Base-by-base conservation (phyloP, 495 filamentous ascomycete genomes). In the Annulohypoxylon stygium region DNA sequence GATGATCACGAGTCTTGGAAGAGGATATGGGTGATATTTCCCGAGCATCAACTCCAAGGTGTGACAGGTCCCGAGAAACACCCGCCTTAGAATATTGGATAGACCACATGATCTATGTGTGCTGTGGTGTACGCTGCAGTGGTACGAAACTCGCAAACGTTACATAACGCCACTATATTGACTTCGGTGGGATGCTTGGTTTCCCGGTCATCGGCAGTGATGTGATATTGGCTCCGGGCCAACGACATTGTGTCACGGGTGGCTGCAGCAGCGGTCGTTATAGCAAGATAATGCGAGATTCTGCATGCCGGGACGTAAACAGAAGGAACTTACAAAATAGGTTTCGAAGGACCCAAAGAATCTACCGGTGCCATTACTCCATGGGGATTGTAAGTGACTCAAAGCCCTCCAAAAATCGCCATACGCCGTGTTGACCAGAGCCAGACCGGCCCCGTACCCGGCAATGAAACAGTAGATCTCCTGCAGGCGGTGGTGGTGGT, bases 391-490 rank as follows among this genome's bases (percentile, higher is more conserved):
- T 23, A 23, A 36, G 57, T 37, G 36, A 62, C 55, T 57, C 20
- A 47, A 57, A 53, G 55, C 18, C 4, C 61, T 11, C 37, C 48
- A 7, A 25, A 58, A 50, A 55, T 2, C 53, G 63, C 41, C 4
- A 62, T 34, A 57, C 39, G 50, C 43, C 47, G 58, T 48, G 37
- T 18, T 11, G 5, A 9, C 51, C 9, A 41, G 37, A 45, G 26
- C 20, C 51, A 63, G 51, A 72, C 70, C 69, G 64, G 58, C 58
- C 61, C 65, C 65, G 54, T 60, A 73, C 51, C 39, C 61, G 47
- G 71, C 43, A 65, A 68, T 74, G 66, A 69, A 69, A 74, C 71
- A 69, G 66, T 33, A 45, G 71, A 74, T 74, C 61, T 51, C 48
- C 47, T 74, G 71, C 66, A 70, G 48, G 61, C 66, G 55, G 23